Evolutionary conservation across 2,329 filamentous ascomycete species (phyloP), one percentile per base, ranked within the genome.

Genomic region (Neoascochyta sp.): DNA sequence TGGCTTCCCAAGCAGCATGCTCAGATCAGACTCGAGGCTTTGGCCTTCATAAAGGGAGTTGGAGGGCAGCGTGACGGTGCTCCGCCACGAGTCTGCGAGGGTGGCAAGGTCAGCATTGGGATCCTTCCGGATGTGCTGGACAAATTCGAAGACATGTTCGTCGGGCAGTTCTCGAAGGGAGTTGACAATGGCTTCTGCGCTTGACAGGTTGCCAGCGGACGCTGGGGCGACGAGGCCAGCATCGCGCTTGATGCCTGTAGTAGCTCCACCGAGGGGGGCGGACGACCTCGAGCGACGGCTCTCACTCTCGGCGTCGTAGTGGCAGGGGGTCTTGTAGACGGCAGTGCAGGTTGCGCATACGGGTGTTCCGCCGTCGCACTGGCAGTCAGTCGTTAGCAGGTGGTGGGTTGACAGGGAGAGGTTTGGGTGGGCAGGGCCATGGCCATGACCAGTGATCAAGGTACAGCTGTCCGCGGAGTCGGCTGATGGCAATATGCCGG

Each of bases 341-440:
- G 68, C 67, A 7, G 59, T 63, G 42, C 71, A 74, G 8, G 71
- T 72, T 13, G 69, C 69, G 51, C 71, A 75, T 5, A 64, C 51
- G 18, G 70, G 71, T 9, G 62, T 53, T 17, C 60, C 56, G 19
- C 70, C 70, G 51, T 75, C 70, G 47, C 71, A 74, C 69, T 74
- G 41, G 22, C 16, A 26, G 15, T n/a, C 20, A 16, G 16, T 12
- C 23, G 46, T 52, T 28, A 50, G 45, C 42, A 37, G n/a, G n/a
- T n/a, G n/a, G n/a, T n/a, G n/a, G n/a, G n/a, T n/a, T n/a, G n/a
- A n/a, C n/a, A n/a, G n/a, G n/a, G n/a, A n/a, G n/a, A n/a, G n/a
- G n/a, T n/a, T n/a, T n/a, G n/a, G n/a, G n/a, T n/a, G n/a, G n/a
- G n/a, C n/a, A n/a, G n/a, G n/a, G n/a, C n/a, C n/a, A n/a, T n/a